phyloP scores from a whole-genome alignment of 352 stramenopile species.

The Pythium scleroteichum region DNA sequence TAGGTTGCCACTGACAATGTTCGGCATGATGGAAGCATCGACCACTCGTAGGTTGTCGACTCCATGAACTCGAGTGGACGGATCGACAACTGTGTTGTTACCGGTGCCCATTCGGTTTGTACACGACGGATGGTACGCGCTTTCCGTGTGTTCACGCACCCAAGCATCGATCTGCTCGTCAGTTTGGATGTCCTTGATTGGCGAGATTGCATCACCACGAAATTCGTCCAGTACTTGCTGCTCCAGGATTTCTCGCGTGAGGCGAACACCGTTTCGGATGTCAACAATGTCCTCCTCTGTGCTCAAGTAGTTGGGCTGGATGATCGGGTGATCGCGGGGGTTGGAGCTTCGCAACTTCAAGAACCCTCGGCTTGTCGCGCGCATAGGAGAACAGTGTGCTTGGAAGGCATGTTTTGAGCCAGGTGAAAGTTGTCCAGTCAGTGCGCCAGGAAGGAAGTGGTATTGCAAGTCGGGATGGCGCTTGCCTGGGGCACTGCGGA shows the following conservation, averaged over 20 bases:
- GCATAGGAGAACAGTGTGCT: conserved; percentile 88
- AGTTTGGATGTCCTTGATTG: conserved; percentile 53
- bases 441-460: conserved; percentile 86
- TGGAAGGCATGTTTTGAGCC: conserved; percentile 79
- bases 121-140: conserved; percentile 89
- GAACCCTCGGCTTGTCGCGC: conserved; percentile 80
- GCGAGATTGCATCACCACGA: conserved; percentile 78
- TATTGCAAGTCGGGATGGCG: conserved; percentile 88
- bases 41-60: conserved; percentile 88
- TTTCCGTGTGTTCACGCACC: conserved; percentile 83
- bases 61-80: conserved; percentile 82
- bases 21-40: conserved; percentile 94
- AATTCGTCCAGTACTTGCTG: conserved; percentile 85
- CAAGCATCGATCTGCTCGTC: conserved; percentile 84
- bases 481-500: conserved; percentile 76
- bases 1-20: conserved; percentile 93
- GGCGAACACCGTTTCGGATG: conserved; percentile 70
- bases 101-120: conserved; percentile 88
- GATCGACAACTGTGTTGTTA: conserved; percentile 89
- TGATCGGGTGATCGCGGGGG: conserved; percentile 73
- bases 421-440: conserved; percentile 70
- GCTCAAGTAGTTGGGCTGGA: conserved; percentile 90
- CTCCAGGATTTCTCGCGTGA: conserved; percentile 88
- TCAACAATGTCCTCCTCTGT: conserved; percentile 79
- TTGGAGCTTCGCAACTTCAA: conserved; percentile 80